Conservation (phyloP, 352 stramenopile species). For the Pythium volutum region DNA sequence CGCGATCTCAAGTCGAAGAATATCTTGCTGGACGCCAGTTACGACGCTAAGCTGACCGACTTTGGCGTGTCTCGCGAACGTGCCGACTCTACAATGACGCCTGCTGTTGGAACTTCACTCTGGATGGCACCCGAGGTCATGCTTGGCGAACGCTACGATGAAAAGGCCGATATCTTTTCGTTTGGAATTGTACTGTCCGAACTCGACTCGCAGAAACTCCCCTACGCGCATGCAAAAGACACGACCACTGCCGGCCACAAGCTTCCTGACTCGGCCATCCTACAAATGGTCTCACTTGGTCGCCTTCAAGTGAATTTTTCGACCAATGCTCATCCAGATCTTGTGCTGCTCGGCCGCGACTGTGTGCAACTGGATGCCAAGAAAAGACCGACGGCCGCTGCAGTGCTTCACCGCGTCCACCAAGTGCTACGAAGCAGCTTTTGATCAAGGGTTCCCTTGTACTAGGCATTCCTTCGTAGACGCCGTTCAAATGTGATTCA, state of each 20-base stretch:
- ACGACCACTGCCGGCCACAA: constrained; percentile 16
- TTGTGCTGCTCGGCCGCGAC: constrained; percentile 29
- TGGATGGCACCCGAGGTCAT: constrained; percentile 11
- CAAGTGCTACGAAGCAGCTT: too few species aligned
- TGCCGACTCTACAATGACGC: constrained; percentile 7
- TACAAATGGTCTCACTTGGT: constrained; percentile 46
- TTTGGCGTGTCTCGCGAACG: constrained; percentile 10
- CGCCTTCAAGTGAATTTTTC: constrained; percentile 37
- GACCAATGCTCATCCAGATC: constrained; percentile 13
- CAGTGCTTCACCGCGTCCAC: constrained; percentile 30
- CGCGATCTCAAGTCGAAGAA: constrained; percentile 13
- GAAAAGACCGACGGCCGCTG: constrained; percentile 32
- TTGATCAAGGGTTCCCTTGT: too few species aligned
- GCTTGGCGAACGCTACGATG: constrained; percentile 8
- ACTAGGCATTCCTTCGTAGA: too few species aligned
- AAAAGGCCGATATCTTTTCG: constrained; percentile 10
- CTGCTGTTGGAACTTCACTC: not conserved
- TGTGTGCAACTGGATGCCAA: constrained; percentile 36
- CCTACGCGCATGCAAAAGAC: constrained; percentile 7
- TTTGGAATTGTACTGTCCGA: constrained; percentile 8
- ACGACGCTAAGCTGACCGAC: constrained; percentile 9
- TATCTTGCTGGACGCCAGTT: constrained; percentile 3
- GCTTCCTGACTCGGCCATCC: constrained; percentile 28
- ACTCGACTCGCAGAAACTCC: constrained; percentile 31
- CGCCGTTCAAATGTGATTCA: too few species aligned